Evolutionary conservation across 1,284 basidiomycete genomes (phyloP).

Genomic region (Cryptococcus amylolentus): DNA sequence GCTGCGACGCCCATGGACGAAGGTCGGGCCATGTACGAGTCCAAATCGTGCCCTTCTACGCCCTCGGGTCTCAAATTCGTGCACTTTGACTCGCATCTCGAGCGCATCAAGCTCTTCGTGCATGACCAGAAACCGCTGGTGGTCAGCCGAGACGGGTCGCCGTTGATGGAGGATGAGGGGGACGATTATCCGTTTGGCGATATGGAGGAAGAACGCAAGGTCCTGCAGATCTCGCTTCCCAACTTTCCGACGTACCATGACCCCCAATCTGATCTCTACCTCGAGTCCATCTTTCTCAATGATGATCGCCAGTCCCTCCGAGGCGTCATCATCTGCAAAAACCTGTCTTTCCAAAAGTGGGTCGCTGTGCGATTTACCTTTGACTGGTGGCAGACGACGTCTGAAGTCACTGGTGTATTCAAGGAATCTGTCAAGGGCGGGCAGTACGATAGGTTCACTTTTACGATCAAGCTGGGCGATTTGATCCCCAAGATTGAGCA

Average conservation of each 20-base stretch:
- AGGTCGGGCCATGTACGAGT: slow-evolving; percentile 55
- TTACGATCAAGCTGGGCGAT: slow-evolving; percentile 56
- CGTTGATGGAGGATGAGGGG: slow-evolving; percentile 75
- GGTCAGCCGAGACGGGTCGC: slow-evolving; percentile 85
- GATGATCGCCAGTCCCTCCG: slow-evolving; percentile 60
- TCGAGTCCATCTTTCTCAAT: slow-evolving; percentile 59
- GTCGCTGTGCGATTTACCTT: slow-evolving; percentile 87
- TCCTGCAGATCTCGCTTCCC: slow-evolving; percentile 52
- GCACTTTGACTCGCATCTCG: slow-evolving; percentile 87
- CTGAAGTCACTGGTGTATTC: slow-evolving; percentile 81
- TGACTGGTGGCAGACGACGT: slow-evolving; percentile 93
- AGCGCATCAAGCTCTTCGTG: slow-evolving; percentile 83
- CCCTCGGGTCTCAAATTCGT: slow-evolving; percentile 74
- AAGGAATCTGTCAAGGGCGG: slow-evolving; percentile 62
- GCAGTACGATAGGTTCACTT: slow-evolving; percentile 60
- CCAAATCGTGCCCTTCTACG: slow-evolving; percentile 64
- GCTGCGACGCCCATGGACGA: slow-evolving; percentile 28
- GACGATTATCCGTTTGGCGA: slow-evolving; percentile 55
- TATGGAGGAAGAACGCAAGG: slow-evolving; percentile 49
- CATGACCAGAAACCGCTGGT: slow-evolving; percentile 90
- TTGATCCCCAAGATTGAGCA: slow-evolving; percentile 65
- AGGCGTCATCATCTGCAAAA: slow-evolving; percentile 75
- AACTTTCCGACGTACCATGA: slow-evolving; percentile 55
- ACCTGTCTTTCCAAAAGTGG: slow-evolving; percentile 83
- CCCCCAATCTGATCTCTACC: slow-evolving; percentile 53